phyloP scores from a whole-genome alignment of 2,329 filamentous ascomycete species.

The Ceratocystis alfenasii region DNA sequence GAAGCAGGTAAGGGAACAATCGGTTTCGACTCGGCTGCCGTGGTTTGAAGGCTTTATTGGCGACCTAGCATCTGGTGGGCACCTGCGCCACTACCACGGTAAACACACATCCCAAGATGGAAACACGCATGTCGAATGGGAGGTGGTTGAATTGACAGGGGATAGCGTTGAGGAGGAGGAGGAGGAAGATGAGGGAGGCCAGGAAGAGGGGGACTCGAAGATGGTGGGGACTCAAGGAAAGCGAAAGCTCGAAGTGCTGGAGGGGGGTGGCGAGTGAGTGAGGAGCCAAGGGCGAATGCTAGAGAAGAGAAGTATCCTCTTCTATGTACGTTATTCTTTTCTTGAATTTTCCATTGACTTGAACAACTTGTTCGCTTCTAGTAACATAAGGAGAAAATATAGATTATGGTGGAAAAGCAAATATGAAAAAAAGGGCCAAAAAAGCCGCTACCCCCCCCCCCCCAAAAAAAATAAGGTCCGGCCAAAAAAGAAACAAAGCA shows the following conservation, averaged over 20 bases:
- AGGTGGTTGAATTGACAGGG: slow-evolving; percentile 62
- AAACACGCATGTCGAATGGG: slow-evolving; percentile 62
- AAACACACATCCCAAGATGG: slow-evolving; percentile 47
- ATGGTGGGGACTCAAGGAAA: slow-evolving; percentile 1
- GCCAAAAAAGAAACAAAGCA: not conserved
- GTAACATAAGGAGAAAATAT: not conserved
- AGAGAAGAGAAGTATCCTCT: not conserved
- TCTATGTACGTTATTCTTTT: not conserved
- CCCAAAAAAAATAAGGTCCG: not conserved
- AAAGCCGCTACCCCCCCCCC: not conserved
- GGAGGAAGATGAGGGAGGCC: not conserved
- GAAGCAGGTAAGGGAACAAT: slow-evolving; percentile 25
- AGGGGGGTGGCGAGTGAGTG: not conserved
- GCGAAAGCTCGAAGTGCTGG: slow-evolving; percentile 2
- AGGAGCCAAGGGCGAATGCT: too few species aligned
- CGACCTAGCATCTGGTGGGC: slow-evolving; percentile 54
- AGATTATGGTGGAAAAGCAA: not conserved
- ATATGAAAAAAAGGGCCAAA: not conserved
- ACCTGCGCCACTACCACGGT: slow-evolving; percentile 50
- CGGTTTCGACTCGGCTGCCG: slow-evolving; percentile 42
- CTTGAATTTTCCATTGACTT: not conserved
- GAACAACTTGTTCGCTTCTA: not conserved
- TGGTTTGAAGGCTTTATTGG: slow-evolving; percentile 63
- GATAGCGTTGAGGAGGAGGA: slow-evolving; percentile 28
- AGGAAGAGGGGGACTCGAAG: not conserved